Conservation (phyloP, 2,329 filamentous ascomycete genomes). For the Colletotrichum karsti region DNA sequence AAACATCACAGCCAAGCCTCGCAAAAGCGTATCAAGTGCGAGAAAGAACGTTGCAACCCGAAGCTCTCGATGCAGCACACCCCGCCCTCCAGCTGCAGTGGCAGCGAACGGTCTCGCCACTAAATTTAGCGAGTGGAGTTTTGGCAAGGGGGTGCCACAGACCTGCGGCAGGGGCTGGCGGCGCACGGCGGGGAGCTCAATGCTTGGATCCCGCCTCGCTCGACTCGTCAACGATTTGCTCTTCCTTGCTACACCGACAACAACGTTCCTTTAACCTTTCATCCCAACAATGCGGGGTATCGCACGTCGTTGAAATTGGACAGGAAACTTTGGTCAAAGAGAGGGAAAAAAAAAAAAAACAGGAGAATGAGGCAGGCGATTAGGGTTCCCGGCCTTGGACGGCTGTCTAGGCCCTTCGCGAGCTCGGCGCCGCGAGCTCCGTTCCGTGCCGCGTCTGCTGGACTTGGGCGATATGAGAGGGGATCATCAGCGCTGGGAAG, state of each 20-base stretch:
- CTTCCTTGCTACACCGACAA: not conserved
- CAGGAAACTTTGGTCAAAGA: not conserved
- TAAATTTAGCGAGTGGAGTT: not conserved
- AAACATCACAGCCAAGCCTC: not conserved
- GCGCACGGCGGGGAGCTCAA: constrained; percentile 9
- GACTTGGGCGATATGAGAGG: not conserved
- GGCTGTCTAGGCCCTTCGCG: constrained; percentile 12
- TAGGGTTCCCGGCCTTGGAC: not conserved
- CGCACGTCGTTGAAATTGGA: not conserved
- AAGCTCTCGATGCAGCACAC: not conserved
- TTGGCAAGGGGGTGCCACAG: too few relatives aligned
- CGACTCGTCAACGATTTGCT: not conserved
- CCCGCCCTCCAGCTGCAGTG: not conserved
- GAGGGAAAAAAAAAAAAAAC: too few relatives aligned
- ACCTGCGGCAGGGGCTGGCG: not conserved
- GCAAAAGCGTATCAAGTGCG: not conserved
- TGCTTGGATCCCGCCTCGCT: not conserved
- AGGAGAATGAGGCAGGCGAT: constrained; percentile 10
- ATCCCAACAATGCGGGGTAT: not conserved
- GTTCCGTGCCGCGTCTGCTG: not conserved
- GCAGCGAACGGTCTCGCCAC: not conserved
- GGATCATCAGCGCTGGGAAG: not conserved
- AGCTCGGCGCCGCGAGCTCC: constrained; percentile 1
- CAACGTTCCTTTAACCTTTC: not conserved
- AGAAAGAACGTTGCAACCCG: not conserved